phyloP scores from a whole-genome alignment of 495 filamentous ascomycete genomes.

The Xylaria flabelliformis region DNA sequence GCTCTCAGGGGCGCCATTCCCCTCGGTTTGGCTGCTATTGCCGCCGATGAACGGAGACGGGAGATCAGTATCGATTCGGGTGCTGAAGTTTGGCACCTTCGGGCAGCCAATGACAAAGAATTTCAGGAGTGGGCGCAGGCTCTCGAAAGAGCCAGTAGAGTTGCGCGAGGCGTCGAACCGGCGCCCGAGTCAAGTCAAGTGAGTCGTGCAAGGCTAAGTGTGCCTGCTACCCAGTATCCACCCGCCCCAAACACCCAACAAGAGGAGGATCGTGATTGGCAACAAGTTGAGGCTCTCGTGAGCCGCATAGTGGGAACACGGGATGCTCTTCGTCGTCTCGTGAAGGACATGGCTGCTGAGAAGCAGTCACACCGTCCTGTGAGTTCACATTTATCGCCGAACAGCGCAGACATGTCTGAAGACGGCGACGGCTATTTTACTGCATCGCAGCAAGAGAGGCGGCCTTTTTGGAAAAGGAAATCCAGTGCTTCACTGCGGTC shows the following conservation, averaged over 20 bases:
- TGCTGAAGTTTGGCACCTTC: conserved; percentile 96
- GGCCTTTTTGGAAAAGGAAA: conserved; percentile 93
- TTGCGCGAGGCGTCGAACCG: conserved; percentile 55
- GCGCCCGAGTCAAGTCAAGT: conserved; percentile 38
- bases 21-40: conserved; percentile 85
- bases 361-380: conserved; percentile 45
- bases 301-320: conserved; percentile 83
- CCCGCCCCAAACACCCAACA: conserved; percentile 40
- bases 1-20: conserved; percentile 91
- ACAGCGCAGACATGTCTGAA: conserved; percentile 48
- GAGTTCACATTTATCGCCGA: conserved; percentile 50
- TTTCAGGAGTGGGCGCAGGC: conserved; percentile 87
- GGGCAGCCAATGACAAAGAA: conserved; percentile 78
- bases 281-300: conserved; percentile 79
- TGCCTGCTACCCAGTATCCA: conserved; percentile 28
- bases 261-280: conserved; percentile 83
- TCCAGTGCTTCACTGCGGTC: conserved; percentile 56
- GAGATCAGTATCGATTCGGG: conserved; percentile 98
- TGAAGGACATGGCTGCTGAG: conserved; percentile 80
- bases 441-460: conserved; percentile 50
- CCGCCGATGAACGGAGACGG: conserved; percentile 80
- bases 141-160: conserved; percentile 75
- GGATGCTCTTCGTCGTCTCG: conserved; percentile 84
- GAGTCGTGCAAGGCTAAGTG: conserved; percentile 28
- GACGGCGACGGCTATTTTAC: conserved; percentile 54